Evolutionary conservation across 306 rosid genomes (phyloP).

Genomic region (peach (Prunus persica)): DNA sequence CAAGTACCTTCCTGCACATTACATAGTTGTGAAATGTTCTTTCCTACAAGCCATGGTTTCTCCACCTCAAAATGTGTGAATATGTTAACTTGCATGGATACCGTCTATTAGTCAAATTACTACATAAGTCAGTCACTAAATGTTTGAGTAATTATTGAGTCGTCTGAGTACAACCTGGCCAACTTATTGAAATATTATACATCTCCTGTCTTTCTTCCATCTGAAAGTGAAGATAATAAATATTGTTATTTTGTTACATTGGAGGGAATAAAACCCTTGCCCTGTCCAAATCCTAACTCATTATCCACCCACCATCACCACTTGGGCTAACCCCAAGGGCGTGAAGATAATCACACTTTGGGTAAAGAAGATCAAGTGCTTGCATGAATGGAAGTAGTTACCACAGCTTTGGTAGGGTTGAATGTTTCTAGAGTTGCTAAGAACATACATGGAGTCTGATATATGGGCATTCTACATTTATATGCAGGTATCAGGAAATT

Average conservation of each 20-base stretch:
- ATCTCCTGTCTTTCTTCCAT: background rate
- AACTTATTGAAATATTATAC: background rate
- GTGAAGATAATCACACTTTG: background rate
- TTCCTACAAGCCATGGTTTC: background rate
- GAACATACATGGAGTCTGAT: background rate
- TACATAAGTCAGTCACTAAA: background rate
- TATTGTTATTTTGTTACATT: background rate
- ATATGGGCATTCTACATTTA: slow-evolving; percentile 17
- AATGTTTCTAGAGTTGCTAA: background rate
- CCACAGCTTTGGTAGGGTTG: background rate
- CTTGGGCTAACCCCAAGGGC: background rate
- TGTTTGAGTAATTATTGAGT: background rate
- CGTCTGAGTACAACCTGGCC: background rate
- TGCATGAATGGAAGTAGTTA: background rate
- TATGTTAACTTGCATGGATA: background rate
- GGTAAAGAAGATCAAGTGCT: background rate
- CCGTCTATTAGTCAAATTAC: background rate
- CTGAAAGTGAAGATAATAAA: background rate
- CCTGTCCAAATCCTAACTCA: background rate
- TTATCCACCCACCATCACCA: background rate
- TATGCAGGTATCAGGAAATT: slow-evolving; percentile 87
- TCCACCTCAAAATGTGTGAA: background rate
- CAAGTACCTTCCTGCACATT: background rate
- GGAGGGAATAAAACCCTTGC: background rate
- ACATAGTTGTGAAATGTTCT: background rate